These are phyloP conservation scores for Lactarius pseudohatsudake DNA, from an alignment of 768 basidiomycete species.

Conservation along the genomic window DNA sequence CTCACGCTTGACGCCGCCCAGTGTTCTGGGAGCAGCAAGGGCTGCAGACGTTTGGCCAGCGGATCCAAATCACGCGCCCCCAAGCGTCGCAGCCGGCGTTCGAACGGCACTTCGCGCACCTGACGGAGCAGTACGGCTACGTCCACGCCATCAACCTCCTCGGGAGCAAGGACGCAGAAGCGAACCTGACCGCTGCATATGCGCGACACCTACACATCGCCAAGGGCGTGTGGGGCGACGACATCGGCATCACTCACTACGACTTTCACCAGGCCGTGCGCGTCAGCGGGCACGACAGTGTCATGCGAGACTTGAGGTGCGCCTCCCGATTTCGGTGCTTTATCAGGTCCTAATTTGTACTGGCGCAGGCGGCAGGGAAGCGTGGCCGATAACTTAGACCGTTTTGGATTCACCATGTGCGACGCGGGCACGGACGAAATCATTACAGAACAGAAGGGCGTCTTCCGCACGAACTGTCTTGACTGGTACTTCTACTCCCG, in stretches of 20 bases:
- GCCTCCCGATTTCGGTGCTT: background rate
- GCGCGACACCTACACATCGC: slow-evolving; percentile 74
- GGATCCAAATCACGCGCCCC: slow-evolving; percentile 93
- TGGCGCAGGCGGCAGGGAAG: slow-evolving; percentile 55
- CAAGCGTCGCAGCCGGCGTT: slow-evolving; percentile 97
- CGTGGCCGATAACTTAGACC: slow-evolving; percentile 64
- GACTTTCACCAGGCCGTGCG: slow-evolving; percentile 90
- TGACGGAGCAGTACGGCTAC: slow-evolving; percentile 82
- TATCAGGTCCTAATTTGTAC: background rate
- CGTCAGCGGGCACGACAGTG: slow-evolving; percentile 82
- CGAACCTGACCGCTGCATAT: slow-evolving; percentile 79
- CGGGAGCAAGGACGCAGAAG: slow-evolving; percentile 90
- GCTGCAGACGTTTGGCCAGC: slow-evolving; percentile 89
- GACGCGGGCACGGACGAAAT: slow-evolving; percentile 63
- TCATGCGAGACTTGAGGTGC: slow-evolving; percentile 71
- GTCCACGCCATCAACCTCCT: slow-evolving; percentile 90
- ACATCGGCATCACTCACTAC: slow-evolving; percentile 80
- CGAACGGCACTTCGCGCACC: slow-evolving; percentile 85
- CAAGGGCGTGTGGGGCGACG: slow-evolving; percentile 58
- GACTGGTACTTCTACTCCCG: slow-evolving; percentile 63
- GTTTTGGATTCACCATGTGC: slow-evolving; percentile 83
- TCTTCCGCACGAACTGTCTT: slow-evolving; percentile 92
- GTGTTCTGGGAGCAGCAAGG: slow-evolving; percentile 99
- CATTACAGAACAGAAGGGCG: slow-evolving; percentile 87
- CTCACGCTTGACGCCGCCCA: slow-evolving; percentile 35